A percentile compares a stretch with the other conserved stretches of the same genome.
Conservation (phyloP, 2,329 filamentous ascomycete species). For the Botryotinia calthae region DNA sequence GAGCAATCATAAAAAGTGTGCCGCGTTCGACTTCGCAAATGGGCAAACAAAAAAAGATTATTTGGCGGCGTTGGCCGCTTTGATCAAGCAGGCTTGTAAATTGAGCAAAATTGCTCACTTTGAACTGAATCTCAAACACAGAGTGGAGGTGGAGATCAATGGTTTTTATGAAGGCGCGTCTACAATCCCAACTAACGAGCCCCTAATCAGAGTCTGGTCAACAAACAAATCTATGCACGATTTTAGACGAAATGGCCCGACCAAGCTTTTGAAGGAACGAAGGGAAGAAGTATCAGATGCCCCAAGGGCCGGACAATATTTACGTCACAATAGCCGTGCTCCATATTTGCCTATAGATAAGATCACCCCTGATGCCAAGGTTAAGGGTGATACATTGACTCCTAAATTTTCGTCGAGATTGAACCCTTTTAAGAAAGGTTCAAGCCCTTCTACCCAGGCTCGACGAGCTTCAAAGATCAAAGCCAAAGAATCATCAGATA, state of each 20-base stretch:
- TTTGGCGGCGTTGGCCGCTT: neutral
- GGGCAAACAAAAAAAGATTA: neutral
- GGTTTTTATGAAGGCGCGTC: neutral
- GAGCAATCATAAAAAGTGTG: conserved; percentile 18
- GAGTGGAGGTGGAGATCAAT: conserved; percentile 10
- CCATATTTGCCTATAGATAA: conserved; percentile 6
- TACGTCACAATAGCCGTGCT: conserved; percentile 12
- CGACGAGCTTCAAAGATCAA: neutral
- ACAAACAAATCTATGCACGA: conserved; percentile 16
- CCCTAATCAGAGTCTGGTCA: conserved; percentile 8
- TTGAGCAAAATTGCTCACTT: neutral
- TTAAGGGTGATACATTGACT: neutral
- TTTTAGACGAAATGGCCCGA: conserved; percentile 10
- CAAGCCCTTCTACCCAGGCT: neutral
- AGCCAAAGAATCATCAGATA: too few species aligned
- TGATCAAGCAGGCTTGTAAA: neutral
- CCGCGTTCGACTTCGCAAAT: neutral
- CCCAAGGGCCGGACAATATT: neutral
- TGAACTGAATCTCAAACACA: neutral
- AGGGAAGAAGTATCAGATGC: conserved; percentile 15
- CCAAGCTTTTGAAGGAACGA: conserved; percentile 15
- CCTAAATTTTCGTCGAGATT: neutral
- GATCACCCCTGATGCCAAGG: neutral
- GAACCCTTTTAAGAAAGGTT: neutral
- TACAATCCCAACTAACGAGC: neutral